A percentile compares a stretch with the other conserved stretches of the same genome.
Evolutionary conservation across 495 filamentous ascomycete genomes (phyloP).

Genomic region (Xylaria telfairii): DNA sequence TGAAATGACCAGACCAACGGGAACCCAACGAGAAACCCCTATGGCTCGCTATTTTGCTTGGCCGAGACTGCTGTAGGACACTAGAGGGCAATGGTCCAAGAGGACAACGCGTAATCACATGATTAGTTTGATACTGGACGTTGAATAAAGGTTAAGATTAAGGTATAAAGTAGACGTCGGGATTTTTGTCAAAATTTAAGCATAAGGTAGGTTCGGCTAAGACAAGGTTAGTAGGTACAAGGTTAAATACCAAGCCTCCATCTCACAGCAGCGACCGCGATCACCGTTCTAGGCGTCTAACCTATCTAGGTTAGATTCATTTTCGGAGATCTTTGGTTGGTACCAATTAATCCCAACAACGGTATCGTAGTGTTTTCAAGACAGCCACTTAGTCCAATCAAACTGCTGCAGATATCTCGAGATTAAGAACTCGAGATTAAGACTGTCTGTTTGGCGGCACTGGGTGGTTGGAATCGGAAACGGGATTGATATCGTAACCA

Average conservation of each 20-base stretch:
- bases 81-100: not conserved
- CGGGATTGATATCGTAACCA: not conserved
- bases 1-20: not conserved
- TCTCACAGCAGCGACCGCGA: not conserved
- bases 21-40: not conserved
- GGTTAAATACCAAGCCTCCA: not conserved
- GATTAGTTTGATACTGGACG: not conserved
- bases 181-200: too few relatives aligned
- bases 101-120: not conserved
- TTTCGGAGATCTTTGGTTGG: not conserved
- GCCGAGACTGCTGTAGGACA: not conserved
- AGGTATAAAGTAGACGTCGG: not conserved
- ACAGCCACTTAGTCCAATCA: too few relatives aligned
- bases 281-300: not conserved
- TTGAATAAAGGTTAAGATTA: not conserved
- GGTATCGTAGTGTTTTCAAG: not conserved
- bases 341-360: not conserved
- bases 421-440: not conserved
- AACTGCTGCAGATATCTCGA: not conserved
- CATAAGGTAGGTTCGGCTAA: too few relatives aligned
- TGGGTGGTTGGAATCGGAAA: not conserved
- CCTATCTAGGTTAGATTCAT: not conserved
- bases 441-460: not conserved
- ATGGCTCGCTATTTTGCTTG: not conserved
- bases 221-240: too few relatives aligned